A percentile compares a stretch with the other conserved stretches of the same genome.
Conservation (phyloP, 495 filamentous ascomycete genomes). For the Cercophora sp. region DNA sequence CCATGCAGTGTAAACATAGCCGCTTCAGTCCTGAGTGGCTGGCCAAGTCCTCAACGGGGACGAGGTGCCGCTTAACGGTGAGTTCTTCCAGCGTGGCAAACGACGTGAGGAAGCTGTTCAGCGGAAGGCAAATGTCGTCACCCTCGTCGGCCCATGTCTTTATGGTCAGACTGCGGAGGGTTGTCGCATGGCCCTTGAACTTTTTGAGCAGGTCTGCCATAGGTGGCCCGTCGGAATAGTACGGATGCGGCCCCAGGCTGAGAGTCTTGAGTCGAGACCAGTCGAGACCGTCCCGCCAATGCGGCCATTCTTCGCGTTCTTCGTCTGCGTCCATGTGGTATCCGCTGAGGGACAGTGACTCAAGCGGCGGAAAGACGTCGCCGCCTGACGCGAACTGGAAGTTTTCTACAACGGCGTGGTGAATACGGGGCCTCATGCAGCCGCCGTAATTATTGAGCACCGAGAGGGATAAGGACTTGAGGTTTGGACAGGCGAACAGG, state of each 20-base stretch:
- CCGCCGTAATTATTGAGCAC: constrained; percentile 5
- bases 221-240: neutral
- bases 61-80: constrained; percentile 3
- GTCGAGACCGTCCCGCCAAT: constrained; percentile 7
- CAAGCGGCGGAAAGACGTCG: constrained; percentile 5
- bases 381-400: constrained; percentile 1
- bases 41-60: neutral
- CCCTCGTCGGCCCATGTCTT: constrained; percentile 1
- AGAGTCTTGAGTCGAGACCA: constrained; percentile 4
- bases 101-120: neutral
- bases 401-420: neutral
- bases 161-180: constrained; percentile 4
- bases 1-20: constrained; percentile 5
- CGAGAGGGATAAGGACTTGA: neutral
- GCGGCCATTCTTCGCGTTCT: constrained; percentile 4
- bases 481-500: constrained; percentile 1
- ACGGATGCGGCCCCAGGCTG: neutral
- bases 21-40: neutral
- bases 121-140: neutral
- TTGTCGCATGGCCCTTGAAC: neutral
- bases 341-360: neutral
- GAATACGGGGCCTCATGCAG: constrained; percentile 2
- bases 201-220: neutral
- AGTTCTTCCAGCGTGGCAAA: constrained; percentile 7
- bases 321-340: neutral